phyloP scores from a whole-genome alignment of 2,329 filamentous ascomycete species.

The Chaetomium globosum region DNA sequence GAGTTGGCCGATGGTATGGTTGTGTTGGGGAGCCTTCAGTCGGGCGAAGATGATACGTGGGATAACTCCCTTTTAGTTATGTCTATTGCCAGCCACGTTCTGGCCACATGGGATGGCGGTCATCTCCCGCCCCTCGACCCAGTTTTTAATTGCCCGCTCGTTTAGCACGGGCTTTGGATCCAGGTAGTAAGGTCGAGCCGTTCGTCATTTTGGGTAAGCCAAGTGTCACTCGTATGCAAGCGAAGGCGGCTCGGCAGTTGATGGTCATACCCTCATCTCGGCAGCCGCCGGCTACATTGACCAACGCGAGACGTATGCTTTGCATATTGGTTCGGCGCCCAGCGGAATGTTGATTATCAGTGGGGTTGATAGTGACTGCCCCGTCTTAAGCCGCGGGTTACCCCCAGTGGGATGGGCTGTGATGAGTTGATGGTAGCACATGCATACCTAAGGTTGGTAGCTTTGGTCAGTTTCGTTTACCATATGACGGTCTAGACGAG shows the following conservation, averaged over 20 bases:
- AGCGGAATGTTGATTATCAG: neutral
- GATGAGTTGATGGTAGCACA: too few species aligned
- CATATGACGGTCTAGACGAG: too few species aligned
- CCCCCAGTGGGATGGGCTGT: neutral
- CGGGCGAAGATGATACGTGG: neutral
- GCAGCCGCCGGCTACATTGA: neutral
- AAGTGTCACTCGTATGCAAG: neutral
- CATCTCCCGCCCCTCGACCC: neutral
- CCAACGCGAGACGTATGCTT: neutral
- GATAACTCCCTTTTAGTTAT: neutral
- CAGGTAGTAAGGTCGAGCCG: neutral
- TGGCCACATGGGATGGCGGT: neutral
- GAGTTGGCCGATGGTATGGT: neutral
- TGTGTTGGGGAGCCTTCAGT: neutral
- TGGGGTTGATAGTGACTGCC: neutral
- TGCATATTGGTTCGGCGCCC: neutral
- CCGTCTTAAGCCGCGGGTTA: neutral
- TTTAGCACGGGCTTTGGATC: neutral
- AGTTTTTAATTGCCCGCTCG: neutral
- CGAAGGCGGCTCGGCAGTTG: constrained; percentile 2
- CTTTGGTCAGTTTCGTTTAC: too few species aligned
- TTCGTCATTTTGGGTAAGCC: neutral
- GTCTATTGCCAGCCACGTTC: neutral
- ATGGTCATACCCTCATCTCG: neutral
- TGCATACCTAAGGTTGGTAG: too few species aligned